Evolutionary conservation across 371 early-diverging fungal species (phyloP).

Genomic region (Mucor indicus): DNA sequence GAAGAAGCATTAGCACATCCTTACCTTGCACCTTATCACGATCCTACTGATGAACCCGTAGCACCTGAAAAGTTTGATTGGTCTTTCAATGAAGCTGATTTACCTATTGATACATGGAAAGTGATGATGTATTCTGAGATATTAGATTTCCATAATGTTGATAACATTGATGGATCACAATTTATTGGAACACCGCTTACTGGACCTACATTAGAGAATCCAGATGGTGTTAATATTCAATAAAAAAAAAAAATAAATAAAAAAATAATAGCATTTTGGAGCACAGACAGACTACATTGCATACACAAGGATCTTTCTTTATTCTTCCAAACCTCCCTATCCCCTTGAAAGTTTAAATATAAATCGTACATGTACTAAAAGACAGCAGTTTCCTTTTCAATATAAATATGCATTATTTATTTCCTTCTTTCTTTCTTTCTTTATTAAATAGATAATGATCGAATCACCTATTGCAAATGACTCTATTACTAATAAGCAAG

Average conservation of each 20-base stretch:
- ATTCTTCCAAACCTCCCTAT: no score
- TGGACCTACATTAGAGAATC: conserved; percentile 28
- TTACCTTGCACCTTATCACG: conserved; percentile 90
- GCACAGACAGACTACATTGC: no score
- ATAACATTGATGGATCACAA: conserved; percentile 41
- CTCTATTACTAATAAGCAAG: conserved; percentile 35
- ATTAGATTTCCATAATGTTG: conserved; percentile 65
- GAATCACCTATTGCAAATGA: conserved; percentile 27
- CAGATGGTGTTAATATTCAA: conserved; percentile 13
- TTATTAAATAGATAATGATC: conserved; percentile 18
- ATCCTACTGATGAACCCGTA: conserved; percentile 85
- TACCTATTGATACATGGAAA: conserved; percentile 88
- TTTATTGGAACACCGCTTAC: conserved; percentile 43
- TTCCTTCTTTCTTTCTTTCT: no score
- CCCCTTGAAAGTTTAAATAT: no score
- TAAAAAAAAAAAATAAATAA: no score
- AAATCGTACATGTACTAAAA: no score
- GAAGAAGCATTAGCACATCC: conserved; percentile 86
- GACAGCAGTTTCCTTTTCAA: no score
- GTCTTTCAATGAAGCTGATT: conserved; percentile 91
- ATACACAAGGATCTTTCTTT: no score
- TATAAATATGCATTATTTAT: no score
- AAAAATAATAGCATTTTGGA: no score
- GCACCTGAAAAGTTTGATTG: conserved; percentile 88
- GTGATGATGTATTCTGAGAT: conserved; percentile 78